Conservation (phyloP, 306 rosid species). For the Quercus berberidifolia region DNA sequence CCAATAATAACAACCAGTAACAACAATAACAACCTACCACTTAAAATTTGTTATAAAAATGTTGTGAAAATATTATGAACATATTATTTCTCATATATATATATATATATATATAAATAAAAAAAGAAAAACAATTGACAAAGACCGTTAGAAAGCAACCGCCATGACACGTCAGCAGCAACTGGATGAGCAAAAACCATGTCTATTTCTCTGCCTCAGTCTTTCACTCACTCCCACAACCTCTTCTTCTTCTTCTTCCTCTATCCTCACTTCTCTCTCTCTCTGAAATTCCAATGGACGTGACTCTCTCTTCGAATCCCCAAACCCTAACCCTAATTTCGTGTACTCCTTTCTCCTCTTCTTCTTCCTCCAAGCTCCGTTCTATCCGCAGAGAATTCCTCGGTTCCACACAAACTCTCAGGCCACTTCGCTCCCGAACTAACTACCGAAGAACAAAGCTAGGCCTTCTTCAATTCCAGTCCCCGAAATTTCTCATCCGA, state of each 20-base stretch:
- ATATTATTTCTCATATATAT: too few relatives aligned
- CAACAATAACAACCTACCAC: fast-evolving
- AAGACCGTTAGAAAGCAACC: not conserved
- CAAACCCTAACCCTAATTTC: conserved; percentile 38
- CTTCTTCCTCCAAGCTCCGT: conserved; percentile 28
- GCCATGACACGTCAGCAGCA: conserved; percentile 23
- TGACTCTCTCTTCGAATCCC: conserved; percentile 50
- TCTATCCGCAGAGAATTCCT: conserved; percentile 53
- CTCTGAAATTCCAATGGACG: conserved; percentile 45
- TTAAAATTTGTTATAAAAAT: too few relatives aligned
- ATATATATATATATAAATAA: too few relatives aligned
- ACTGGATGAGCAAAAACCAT: conserved; percentile 16
- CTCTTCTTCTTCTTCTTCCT: conserved; percentile 23
- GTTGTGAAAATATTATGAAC: fast-evolving
- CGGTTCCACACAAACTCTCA: conserved; percentile 47
- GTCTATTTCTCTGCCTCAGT: not conserved
- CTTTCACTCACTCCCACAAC: not conserved
- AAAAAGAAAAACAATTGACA: not conserved
- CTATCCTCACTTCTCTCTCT: conserved; percentile 11
- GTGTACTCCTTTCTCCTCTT: conserved; percentile 17
- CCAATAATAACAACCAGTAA: too few relatives aligned
- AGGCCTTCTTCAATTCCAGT: conserved; percentile 23
- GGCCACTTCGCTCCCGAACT: conserved; percentile 46
- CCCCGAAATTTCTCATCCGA: conserved; percentile 52
- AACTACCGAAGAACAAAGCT: conserved; percentile 2